Evolutionary conservation across 1,284 basidiomycete genomes (phyloP).

Genomic region (Ceratobasidium sp.): DNA sequence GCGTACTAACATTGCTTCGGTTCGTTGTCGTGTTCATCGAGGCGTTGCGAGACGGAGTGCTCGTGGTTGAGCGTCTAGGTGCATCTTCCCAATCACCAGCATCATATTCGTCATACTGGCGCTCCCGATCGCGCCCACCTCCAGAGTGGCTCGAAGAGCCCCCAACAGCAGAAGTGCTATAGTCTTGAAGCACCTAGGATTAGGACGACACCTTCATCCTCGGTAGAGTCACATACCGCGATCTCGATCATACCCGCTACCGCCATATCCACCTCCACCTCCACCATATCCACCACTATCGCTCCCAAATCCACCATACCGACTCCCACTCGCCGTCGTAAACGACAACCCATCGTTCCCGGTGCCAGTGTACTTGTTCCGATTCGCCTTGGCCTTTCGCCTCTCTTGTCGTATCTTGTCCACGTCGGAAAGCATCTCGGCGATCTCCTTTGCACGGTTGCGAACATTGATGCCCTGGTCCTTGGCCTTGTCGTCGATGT

Average conservation of each 20-base stretch:
- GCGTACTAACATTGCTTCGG: background rate
- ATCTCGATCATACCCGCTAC: slow-evolving; percentile 50
- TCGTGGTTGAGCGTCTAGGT: slow-evolving; percentile 45
- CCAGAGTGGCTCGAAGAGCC: slow-evolving; percentile 50
- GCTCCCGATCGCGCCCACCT: slow-evolving; percentile 62
- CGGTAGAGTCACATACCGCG: slow-evolving; percentile 46
- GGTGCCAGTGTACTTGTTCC: slow-evolving; percentile 89
- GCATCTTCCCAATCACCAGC: slow-evolving; percentile 92
- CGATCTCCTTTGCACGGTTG: slow-evolving; percentile 93
- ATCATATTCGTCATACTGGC: slow-evolving; percentile 92
- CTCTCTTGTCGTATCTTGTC: slow-evolving; percentile 91
- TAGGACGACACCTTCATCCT: background rate
- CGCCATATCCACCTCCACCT: slow-evolving; percentile 62
- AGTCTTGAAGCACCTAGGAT: slow-evolving; percentile 32
- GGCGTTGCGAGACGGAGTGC: slow-evolving; percentile 30
- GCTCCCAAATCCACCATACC: slow-evolving; percentile 87
- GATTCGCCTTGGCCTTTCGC: slow-evolving; percentile 93
- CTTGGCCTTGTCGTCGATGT: slow-evolving; percentile 98
- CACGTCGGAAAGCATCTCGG: slow-evolving; percentile 89
- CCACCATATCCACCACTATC: slow-evolving; percentile 68
- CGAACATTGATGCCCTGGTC: slow-evolving; percentile 99
- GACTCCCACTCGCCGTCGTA: slow-evolving; percentile 63
- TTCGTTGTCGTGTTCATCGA: slow-evolving; percentile 40
- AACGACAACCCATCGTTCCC: slow-evolving; percentile 84
- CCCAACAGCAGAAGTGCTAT: slow-evolving; percentile 44